A percentile compares a stretch with the other conserved stretches of the same genome.
phyloP scores from a whole-genome alignment of 345 rosid species.

The Aurinia saxatilis region DNA sequence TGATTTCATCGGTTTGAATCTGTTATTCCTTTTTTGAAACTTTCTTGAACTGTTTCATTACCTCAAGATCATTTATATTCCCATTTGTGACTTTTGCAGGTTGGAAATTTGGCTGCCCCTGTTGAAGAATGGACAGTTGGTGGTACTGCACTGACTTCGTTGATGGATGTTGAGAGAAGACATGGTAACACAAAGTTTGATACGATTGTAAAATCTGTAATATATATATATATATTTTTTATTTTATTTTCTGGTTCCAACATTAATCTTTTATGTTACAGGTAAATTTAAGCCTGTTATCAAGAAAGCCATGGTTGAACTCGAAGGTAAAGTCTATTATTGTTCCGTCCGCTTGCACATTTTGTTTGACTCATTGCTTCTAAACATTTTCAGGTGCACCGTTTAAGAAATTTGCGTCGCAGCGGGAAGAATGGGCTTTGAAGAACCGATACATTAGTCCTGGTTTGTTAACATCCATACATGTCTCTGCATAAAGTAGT shows the following conservation, averaged over 20 bases:
- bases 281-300: conserved; percentile 96
- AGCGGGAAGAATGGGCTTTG: conserved; percentile 82
- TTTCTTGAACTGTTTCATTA: background rate
- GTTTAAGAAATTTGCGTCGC: conserved; percentile 62
- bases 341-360: background rate
- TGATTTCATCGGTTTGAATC: conserved; percentile 70
- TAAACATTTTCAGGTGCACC: conserved; percentile 66
- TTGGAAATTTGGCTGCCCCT: conserved; percentile 84
- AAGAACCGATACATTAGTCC: conserved; percentile 82
- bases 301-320: conserved; percentile 99
- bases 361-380: background rate
- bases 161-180: conserved; percentile 99
- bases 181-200: conserved; percentile 44
- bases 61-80: background rate
- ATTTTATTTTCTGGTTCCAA: background rate
- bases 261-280: conserved; percentile 14
- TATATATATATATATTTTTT: too few species aligned
- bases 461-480: conserved; percentile 42
- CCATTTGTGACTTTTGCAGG: conserved; percentile 37
- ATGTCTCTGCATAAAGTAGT: background rate
- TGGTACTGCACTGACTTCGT: conserved; percentile 84
- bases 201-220: background rate
- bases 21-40: conserved; percentile 1
- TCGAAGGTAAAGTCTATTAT: conserved; percentile 50
- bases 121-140: conserved; percentile 86